Conservation (phyloP, 2,329 filamentous ascomycete genomes). For the Magnaporthiopsis poae region DNA sequence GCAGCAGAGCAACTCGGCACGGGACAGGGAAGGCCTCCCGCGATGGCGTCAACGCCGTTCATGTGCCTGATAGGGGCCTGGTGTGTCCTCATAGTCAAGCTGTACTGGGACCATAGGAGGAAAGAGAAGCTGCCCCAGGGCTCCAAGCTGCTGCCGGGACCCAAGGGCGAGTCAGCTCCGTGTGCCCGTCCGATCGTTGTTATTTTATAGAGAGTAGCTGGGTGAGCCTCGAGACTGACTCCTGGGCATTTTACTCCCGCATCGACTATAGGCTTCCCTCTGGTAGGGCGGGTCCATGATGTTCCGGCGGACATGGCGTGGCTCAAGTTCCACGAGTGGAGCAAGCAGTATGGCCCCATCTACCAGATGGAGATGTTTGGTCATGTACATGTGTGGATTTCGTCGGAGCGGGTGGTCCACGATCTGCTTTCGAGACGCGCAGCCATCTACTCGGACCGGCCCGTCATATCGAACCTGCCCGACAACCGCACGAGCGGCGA, state of each 20-base stretch:
- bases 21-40: background rate
- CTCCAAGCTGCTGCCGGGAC: slow-evolving; percentile 20
- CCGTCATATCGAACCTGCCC: slow-evolving; percentile 35
- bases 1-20: background rate
- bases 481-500: slow-evolving; percentile 37
- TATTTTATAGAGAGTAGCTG: background rate
- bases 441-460: slow-evolving; percentile 37
- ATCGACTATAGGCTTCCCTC: slow-evolving; percentile 25
- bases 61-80: slow-evolving; percentile 4
- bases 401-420: slow-evolving; percentile 33
- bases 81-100: slow-evolving; percentile 11
- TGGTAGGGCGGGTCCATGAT: slow-evolving; percentile 36
- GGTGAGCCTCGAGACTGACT: background rate
- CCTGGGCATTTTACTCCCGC: background rate
- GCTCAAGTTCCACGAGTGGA: slow-evolving; percentile 40
- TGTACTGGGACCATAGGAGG: slow-evolving; percentile 10
- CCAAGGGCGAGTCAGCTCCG: slow-evolving; percentile 15
- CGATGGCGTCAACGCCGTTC: slow-evolving; percentile 2
- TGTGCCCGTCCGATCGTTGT: background rate
- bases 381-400: slow-evolving; percentile 37
- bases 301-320: slow-evolving; percentile 31
- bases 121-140: slow-evolving; percentile 19
- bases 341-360: slow-evolving; percentile 35
- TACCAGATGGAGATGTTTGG: slow-evolving; percentile 38
- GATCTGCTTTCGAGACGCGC: slow-evolving; percentile 33